Percentiles rank a stretch among this genome's conserved stretches.
Conservation (phyloP, 352 stramenopile species). For the Pythium chondricola region DNA sequence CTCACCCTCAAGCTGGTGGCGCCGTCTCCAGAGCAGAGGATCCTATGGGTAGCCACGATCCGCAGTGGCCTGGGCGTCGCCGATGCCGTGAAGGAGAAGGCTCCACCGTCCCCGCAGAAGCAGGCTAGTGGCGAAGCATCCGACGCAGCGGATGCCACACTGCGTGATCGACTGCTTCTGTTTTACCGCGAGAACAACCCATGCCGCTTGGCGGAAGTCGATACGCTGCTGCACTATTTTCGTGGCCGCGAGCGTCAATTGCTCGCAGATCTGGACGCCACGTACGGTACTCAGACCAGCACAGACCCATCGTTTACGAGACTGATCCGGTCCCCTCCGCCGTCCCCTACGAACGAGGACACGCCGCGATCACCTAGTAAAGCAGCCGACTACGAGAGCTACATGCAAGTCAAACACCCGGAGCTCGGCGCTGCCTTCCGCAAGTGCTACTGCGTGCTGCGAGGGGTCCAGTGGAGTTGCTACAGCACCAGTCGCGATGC, state of each 20-base stretch:
- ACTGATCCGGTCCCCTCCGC: constrained; percentile 1
- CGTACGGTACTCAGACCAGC: constrained; percentile 41
- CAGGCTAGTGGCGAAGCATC: not conserved
- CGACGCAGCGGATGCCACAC: not conserved
- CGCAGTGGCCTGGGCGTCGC: constrained; percentile 31
- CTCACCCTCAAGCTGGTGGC: constrained; percentile 29
- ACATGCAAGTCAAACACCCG: constrained; percentile 21
- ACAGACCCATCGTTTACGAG: constrained; percentile 24
- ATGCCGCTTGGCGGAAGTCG: constrained; percentile 81
- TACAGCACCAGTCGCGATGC: constrained; percentile 19
- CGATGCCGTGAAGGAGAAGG: not conserved
- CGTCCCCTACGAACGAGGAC: not conserved
- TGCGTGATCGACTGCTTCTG: constrained; percentile 53
- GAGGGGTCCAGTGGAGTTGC: constrained; percentile 14
- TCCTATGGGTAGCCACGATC: constrained; percentile 51
- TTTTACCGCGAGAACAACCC: constrained; percentile 91
- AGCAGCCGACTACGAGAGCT: constrained; percentile 11
- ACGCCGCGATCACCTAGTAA: not conserved
- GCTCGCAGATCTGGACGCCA: constrained; percentile 51
- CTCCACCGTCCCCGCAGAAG: not conserved
- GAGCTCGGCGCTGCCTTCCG: constrained; percentile 12
- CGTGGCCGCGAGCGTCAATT: constrained; percentile 45
- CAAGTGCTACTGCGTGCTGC: constrained; percentile 19
- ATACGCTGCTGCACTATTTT: constrained; percentile 59
- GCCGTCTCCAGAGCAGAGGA: constrained; percentile 32